phyloP scores from a whole-genome alignment of 768 basidiomycete genomes.

The Tremella mesenterica region DNA sequence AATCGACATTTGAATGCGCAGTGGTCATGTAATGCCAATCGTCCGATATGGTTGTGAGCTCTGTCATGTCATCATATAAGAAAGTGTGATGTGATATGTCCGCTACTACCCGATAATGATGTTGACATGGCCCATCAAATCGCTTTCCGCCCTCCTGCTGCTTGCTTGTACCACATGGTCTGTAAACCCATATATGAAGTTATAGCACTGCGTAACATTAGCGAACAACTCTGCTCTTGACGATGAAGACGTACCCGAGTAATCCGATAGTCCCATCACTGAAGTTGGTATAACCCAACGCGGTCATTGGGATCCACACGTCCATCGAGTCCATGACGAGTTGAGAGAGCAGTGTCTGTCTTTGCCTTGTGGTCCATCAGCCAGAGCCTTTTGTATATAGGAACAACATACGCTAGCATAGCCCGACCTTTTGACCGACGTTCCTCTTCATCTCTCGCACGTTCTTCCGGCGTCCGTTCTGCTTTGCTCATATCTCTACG shows the following conservation, averaged over 20 bases:
- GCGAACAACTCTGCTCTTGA: neutral
- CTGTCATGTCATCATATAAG: too few relatives aligned
- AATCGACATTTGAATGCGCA: too few relatives aligned
- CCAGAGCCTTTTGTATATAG: slow-evolving; percentile 16
- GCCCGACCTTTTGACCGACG: slow-evolving; percentile 59
- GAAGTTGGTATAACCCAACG: slow-evolving; percentile 62
- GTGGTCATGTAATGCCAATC: too few relatives aligned
- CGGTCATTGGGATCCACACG: slow-evolving; percentile 79
- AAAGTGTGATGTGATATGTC: too few relatives aligned
- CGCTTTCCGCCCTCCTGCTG: slow-evolving; percentile 14
- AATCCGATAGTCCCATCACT: slow-evolving; percentile 80
- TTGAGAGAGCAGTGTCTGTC: slow-evolving; percentile 62
- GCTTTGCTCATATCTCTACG: slow-evolving; percentile 19
- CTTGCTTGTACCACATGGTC: slow-evolving; percentile 38
- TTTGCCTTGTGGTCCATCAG: slow-evolving; percentile 46
- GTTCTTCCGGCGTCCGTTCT: slow-evolving; percentile 30
- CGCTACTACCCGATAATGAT: too few relatives aligned
- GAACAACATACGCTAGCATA: slow-evolving; percentile 44
- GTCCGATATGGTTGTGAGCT: too few relatives aligned
- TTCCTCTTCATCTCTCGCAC: slow-evolving; percentile 53
- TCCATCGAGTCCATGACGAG: slow-evolving; percentile 77
- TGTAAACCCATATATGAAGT: slow-evolving; percentile 43
- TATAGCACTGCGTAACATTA: slow-evolving; percentile 21
- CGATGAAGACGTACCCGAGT: slow-evolving; percentile 57
- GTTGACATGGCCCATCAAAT: too few relatives aligned